A percentile compares a stretch with the other conserved stretches of the same genome.
These are phyloP conservation scores for Venustampulla echinocandica DNA, from an alignment of 495 filamentous ascomycete genomes.

Conservation along the genomic window DNA sequence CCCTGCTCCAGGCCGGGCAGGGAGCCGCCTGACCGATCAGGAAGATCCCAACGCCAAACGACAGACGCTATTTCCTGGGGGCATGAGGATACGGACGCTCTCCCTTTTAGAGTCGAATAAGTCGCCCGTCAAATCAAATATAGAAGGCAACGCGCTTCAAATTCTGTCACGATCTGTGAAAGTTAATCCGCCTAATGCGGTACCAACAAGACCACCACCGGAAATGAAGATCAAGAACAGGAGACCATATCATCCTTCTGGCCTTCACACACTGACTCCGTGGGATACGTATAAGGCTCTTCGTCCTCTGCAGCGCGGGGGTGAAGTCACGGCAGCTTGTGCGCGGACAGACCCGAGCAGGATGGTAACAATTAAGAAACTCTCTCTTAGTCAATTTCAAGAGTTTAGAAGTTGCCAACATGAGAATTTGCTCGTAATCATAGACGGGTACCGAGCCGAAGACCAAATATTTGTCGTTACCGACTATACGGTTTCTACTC, in stretches of 20 bases:
- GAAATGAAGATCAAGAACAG: neutral
- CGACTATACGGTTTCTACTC: conserved; percentile 10
- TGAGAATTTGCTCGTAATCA: conserved; percentile 10
- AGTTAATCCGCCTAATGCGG: conserved; percentile 1
- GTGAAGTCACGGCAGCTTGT: neutral
- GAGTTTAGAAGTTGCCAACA: conserved; percentile 6
- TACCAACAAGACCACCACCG: conserved; percentile 1
- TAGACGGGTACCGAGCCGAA: conserved; percentile 1
- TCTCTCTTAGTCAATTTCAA: neutral
- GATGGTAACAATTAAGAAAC: neutral
- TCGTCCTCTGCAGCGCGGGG: neutral
- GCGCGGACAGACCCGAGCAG: neutral
- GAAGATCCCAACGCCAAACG: no score
- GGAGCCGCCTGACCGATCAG: no score
- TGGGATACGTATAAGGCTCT: neutral
- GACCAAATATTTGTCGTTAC: conserved; percentile 9
- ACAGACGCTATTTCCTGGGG: no score
- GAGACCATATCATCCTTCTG: neutral
- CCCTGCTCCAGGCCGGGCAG: no score
- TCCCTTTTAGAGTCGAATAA: no score
- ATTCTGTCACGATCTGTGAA: no score
- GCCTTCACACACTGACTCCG: neutral
- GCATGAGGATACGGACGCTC: no score
- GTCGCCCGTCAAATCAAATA: no score
- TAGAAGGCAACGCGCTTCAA: no score